Base-by-base conservation (phyloP, 441 rosid genomes). In the Syzygium syzygioides region DNA sequence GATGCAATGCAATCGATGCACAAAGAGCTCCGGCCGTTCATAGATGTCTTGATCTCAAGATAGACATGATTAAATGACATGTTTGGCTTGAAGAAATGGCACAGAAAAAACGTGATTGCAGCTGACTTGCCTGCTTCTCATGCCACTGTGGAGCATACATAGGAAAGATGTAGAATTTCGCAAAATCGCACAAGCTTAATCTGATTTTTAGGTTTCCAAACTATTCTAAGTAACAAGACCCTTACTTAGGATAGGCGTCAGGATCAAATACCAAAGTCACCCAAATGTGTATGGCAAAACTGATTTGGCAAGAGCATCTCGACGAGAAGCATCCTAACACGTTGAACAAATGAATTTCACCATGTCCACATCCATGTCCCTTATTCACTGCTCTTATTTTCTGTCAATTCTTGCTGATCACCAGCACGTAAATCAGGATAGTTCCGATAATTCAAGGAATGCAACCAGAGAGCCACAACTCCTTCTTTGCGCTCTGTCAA, bases 381-480 rank as follows among this genome's bases (percentile, higher is more conserved):
- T 86, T 85, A 90, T 85, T 85, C 60, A 5, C 48, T 71, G 62
- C 45, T 86, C 66, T 53, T 85, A 25, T 53, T 48, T 34, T 53
- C 60, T 48, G 86, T 34, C 52, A 54, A n/a, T 20, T 88, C 91
- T 68, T 60, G 91, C 62, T 54, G 57, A 89, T 57, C 80, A 59
- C 50, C 86, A 28, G 37, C 48, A 13, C 86, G 88, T 66, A 97
- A 92, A 92, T 95, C 98, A 7, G 98, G 96, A 91, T 95, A 96
- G 92, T 98, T 98, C 87, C 99, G 91, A 91, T 94, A 88, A 91
- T 98, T 97, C 89, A 98, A 86, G 18, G 99, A 98, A 94, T 97
- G 99, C 95, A 98, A 92, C 99, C 99, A 98, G 86, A 98, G 91
- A 30, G 93, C 98, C 30, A 97, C 98, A 9, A 86, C 91, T 91